These are phyloP conservation scores for Aspergillus olivimuriae DNA, from an alignment of 495 filamentous ascomycete genomes.

Conservation along the genomic window DNA sequence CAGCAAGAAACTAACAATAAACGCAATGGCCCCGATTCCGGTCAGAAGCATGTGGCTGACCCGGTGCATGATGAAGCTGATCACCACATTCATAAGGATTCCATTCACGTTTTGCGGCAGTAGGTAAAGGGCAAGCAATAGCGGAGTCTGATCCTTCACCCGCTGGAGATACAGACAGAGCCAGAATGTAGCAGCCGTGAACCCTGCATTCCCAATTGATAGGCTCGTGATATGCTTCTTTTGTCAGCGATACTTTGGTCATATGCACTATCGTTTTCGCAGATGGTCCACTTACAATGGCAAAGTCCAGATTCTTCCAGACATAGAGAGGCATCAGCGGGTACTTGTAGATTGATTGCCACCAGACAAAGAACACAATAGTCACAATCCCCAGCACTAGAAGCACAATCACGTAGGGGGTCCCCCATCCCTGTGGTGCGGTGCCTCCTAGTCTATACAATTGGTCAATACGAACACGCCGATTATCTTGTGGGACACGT, in stretches of 20 bases:
- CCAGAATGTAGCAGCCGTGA: constrained; percentile 28
- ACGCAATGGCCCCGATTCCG: constrained; percentile 35
- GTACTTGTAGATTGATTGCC: constrained; percentile 44
- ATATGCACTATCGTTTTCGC: neutral
- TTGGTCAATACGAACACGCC: no score
- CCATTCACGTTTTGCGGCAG: constrained; percentile 51
- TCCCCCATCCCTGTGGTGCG: constrained; percentile 58
- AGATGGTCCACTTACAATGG: constrained; percentile 21
- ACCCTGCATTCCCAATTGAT: constrained; percentile 28
- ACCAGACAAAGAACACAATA: constrained; percentile 52
- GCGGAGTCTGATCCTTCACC: constrained; percentile 30
- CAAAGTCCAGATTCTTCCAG: constrained; percentile 35
- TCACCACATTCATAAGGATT: constrained; percentile 45
- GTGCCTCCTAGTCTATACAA: constrained; percentile 36
- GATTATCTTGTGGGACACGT: constrained; percentile 15
- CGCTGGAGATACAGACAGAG: constrained; percentile 40
- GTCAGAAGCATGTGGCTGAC: constrained; percentile 45
- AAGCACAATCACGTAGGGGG: constrained; percentile 57
- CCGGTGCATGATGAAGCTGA: constrained; percentile 49
- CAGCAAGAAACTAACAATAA: constrained; percentile 46
- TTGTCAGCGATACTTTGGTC: constrained; percentile 1
- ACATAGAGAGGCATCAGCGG: constrained; percentile 34
- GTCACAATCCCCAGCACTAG: constrained; percentile 57
- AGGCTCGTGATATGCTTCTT: constrained; percentile 4
- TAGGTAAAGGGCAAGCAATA: constrained; percentile 46